Evolutionary conservation across 2,329 filamentous ascomycete species (phyloP).

Genomic region (Diplodia sapinea): DNA sequence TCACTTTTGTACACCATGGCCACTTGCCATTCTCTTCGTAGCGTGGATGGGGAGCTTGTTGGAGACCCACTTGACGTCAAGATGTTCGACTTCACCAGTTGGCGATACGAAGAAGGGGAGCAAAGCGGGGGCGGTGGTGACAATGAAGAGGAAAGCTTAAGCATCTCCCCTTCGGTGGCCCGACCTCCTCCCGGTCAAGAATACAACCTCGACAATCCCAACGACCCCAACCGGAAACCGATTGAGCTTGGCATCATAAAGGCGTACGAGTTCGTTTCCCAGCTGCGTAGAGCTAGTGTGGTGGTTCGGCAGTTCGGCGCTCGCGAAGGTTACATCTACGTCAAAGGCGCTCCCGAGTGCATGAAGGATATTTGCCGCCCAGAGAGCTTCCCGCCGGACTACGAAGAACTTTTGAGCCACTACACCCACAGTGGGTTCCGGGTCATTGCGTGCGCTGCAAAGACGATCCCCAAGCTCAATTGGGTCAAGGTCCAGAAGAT

Average conservation of each 20-base stretch:
- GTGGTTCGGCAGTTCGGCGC: constrained; percentile 88
- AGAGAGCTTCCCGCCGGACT: constrained; percentile 84
- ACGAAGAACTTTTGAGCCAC: constrained; percentile 83
- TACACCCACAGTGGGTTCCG: constrained; percentile 97
- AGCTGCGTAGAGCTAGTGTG: constrained; percentile 89
- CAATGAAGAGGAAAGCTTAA: constrained; percentile 77
- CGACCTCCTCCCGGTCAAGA: constrained; percentile 71
- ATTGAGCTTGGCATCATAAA: constrained; percentile 91
- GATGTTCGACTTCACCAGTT: constrained; percentile 97
- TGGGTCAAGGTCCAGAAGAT: constrained; percentile 97
- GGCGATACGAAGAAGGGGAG: constrained; percentile 88
- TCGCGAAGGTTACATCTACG: constrained; percentile 83
- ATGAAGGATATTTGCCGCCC: constrained; percentile 91
- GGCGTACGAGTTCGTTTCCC: constrained; percentile 92
- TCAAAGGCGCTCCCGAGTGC: constrained; percentile 95
- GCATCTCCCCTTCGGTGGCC: constrained; percentile 85
- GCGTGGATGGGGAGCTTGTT: constrained; percentile 85
- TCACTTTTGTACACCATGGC: constrained; percentile 93
- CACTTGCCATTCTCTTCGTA: constrained; percentile 89
- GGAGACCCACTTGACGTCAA: constrained; percentile 95
- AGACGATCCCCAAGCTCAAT: constrained; percentile 82
- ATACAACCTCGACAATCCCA: constrained; percentile 61
- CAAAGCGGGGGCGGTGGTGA: constrained; percentile 68
- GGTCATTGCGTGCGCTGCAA: constrained; percentile 93
- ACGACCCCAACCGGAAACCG: constrained; percentile 55